These are phyloP conservation scores for Escallonia herrerae DNA, from an alignment of 129 eudicot species.

Conservation along the genomic window DNA sequence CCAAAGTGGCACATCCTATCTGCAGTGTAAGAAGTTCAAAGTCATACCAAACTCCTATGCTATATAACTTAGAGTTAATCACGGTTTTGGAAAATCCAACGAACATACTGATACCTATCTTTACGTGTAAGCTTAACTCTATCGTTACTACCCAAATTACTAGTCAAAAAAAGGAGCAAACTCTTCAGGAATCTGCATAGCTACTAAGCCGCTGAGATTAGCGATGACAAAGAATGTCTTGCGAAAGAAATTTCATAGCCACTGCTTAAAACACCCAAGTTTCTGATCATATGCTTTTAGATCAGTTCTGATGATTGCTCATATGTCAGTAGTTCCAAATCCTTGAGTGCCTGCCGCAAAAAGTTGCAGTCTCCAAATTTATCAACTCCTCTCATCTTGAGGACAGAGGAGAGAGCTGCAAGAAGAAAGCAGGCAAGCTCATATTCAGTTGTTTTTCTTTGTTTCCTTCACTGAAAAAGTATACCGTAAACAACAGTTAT, in stretches of 20 bases:
- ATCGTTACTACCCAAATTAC: too few relatives aligned
- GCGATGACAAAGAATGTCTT: too few relatives aligned
- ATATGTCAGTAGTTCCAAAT: conserved; percentile 51
- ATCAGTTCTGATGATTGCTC: background rate
- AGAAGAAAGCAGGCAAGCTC: conserved; percentile 72
- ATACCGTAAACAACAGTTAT: too few relatives aligned
- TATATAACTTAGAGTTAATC: background rate
- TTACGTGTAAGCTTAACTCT: too few relatives aligned
- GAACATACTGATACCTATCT: too few relatives aligned
- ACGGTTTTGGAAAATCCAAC: too few relatives aligned
- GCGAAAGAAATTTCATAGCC: too few relatives aligned
- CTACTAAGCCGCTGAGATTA: too few relatives aligned
- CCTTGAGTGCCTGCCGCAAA: conserved; percentile 59
- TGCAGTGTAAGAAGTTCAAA: conserved; percentile 50
- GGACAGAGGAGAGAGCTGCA: conserved; percentile 78
- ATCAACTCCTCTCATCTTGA: conserved; percentile 63
- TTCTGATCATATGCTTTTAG: too few relatives aligned
- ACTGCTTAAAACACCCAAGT: too few relatives aligned
- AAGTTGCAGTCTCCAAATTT: conserved; percentile 62
- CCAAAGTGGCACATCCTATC: conserved; percentile 75
- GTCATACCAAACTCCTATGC: background rate
- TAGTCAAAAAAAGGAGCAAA: too few relatives aligned
- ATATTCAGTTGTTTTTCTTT: background rate
- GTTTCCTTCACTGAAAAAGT: background rate
- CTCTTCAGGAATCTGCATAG: too few relatives aligned